Evolutionary conservation across 2,329 filamentous ascomycete genomes (phyloP), one percentile per base, ranked within the genome.

Genomic region (Scedosporium boydii): DNA sequence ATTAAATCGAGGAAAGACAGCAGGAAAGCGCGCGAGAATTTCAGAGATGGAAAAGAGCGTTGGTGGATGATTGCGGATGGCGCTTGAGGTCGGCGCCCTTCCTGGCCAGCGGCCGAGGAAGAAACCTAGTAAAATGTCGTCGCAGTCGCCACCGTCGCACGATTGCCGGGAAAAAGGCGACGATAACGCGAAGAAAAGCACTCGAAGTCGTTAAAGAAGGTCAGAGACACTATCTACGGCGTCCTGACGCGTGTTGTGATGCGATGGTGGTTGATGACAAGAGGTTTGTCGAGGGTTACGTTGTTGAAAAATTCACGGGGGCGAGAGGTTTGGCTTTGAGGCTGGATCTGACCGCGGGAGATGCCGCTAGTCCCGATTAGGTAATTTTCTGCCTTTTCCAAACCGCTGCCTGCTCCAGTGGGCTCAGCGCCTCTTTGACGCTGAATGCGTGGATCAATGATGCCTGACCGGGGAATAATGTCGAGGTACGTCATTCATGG

Each of bases 221-320:
- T 69, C 70, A 64, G 64, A 62, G 66, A 66, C 68, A 72, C 68
- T 70, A 71, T 72, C 74, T 74, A 74, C 75, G 77, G 77, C 77
- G 76, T 73, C 75, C 48, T 75, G 80, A 80, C 79, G 78, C 81
- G 82, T 77, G 77, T 76, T 75, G 73, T 76, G 77, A 78, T 81
- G 76, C 69, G 65, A 71, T 74, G 69, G 69, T 66, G 67, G 68
- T 62, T 38, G 51, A 58, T 57, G 59, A 48, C 48, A 12, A 51
- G 21, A n/a, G 46, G 41, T 56, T 48, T 66, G 64, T 61, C 29
- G 38, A 57, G 57, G 64, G 61, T 63, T 64, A 64, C 62, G 41
- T 58, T 65, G 61, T 62, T 44, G 58, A 66, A 66, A 66, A 65
- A 63, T 64, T 63, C 62, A 55, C 62, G 56, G 55, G 57, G 63